Evolutionary conservation across 805 yeast genomes (phyloP), one percentile per base, ranked within the genome.

Genomic region (Wickerhamomyces pijperi): DNA sequence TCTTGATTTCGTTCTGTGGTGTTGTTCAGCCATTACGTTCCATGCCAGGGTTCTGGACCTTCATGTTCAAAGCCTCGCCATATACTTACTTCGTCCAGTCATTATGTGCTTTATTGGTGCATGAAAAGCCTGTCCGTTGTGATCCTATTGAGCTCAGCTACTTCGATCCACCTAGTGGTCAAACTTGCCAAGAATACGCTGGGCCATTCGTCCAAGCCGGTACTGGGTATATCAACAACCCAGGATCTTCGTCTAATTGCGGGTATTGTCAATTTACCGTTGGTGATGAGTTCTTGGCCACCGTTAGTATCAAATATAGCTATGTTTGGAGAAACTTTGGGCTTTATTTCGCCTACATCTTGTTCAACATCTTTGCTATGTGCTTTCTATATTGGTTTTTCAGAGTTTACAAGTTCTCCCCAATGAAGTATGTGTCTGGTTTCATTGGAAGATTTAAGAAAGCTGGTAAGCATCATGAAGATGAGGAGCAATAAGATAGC

Each of bases 21-120:
- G 79, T 80, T 41, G 63, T 78, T 42, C 84, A 78, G 51, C 74
- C 77, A 15, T 60, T 60, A 6, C 32, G 44, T 3, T 59, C 66
- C 39, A 70, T 82, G 78, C 92, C 94, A 12, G 77, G 83, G 1
- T 84, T 84, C 65, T 84, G 94, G 94, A 76, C 72, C 36, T 84
- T 81, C 56, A 81, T 84, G 87, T 78, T 82, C 72, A 72, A 81
- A 47, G 68, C 67, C 17, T 78, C 84, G 19, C 94, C 82, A 9
- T 70, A 71, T 59, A 81, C 90, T 1, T 84, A 84, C 53, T 73
- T 79, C 55, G 63, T 83, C 42, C 76, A 74, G 45, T 65, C 74
- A 38, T 63, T 80, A 44, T 62, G 77, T 34, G 65, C 61, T 19
- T 59, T 54, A 23, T 65, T 69, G 38, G 60, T 69, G 47, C 78